Evolutionary conservation across 768 basidiomycete genomes (phyloP).

Genomic region (Suillus variegatus): DNA sequence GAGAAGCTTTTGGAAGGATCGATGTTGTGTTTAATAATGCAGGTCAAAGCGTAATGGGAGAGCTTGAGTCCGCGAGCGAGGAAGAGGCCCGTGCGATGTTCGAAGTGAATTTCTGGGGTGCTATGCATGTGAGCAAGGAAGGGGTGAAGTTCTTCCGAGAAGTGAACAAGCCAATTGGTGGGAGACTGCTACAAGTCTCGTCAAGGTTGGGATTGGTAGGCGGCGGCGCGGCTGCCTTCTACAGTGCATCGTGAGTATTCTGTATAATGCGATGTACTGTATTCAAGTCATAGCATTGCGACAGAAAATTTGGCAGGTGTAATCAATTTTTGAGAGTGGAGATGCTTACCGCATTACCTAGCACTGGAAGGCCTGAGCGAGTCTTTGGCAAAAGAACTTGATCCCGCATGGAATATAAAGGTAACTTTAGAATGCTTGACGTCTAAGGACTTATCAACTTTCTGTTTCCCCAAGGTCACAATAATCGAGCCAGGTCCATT

Average conservation of each 20-base stretch:
- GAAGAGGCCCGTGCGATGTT: conserved; percentile 34
- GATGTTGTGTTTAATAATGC: conserved; percentile 42
- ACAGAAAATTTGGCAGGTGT: conserved; percentile 9
- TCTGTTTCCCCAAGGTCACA: conserved; percentile 6
- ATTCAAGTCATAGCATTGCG: background rate
- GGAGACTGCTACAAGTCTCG: conserved; percentile 40
- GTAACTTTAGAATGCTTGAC: conserved; percentile 18
- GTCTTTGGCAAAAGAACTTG: conserved; percentile 35
- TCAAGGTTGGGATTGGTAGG: conserved; percentile 34
- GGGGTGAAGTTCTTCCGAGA: conserved; percentile 38
- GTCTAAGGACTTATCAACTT: background rate
- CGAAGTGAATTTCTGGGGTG: conserved; percentile 40
- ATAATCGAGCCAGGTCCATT: conserved; percentile 13
- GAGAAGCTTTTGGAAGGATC: conserved; percentile 32
- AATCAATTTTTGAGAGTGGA: background rate
- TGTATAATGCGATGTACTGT: background rate
- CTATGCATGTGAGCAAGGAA: conserved; percentile 29
- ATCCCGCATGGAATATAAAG: conserved; percentile 46
- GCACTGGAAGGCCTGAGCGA: conserved; percentile 37
- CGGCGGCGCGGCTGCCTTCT: conserved; percentile 16
- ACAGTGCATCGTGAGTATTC: conserved; percentile 28
- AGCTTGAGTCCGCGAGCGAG: conserved; percentile 38
- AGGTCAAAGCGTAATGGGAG: conserved; percentile 27
- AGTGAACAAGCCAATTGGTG: conserved; percentile 38
- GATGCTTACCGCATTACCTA: conserved; percentile 10